Evolutionary conservation across 2,329 filamentous ascomycete species (phyloP).

Genomic region (Trichoderma pleuroti): DNA sequence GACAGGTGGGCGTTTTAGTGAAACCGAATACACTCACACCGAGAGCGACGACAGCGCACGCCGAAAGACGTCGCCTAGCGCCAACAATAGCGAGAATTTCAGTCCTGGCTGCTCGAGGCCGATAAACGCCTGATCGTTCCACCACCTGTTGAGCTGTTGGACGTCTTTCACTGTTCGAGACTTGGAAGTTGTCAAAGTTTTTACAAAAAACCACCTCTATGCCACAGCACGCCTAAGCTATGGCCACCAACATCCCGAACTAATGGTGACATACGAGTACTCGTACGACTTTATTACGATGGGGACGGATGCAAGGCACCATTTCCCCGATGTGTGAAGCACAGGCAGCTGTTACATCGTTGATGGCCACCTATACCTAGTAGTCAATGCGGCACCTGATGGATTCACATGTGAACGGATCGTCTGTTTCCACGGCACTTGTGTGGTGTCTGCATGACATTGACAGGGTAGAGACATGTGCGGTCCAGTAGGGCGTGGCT

Average conservation of each 20-base stretch:
- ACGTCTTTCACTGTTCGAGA: not conserved
- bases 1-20: not conserved
- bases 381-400: not conserved
- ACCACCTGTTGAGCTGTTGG: not conserved
- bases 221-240: not conserved
- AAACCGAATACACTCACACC: constrained; percentile 5
- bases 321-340: not conserved
- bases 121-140: not conserved
- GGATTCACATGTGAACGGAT: not conserved
- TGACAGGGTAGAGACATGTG: not conserved
- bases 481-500: not conserved
- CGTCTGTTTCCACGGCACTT: not conserved
- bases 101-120: not conserved
- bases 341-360: not conserved
- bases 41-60: not conserved
- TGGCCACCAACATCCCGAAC: constrained; percentile 8
- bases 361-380: not conserved
- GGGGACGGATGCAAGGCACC: not conserved
- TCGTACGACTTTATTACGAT: not conserved
- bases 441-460: not conserved
- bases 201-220: not conserved
- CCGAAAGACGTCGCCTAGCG: not conserved
- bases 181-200: not conserved
- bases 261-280: not conserved
- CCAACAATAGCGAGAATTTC: not conserved